Evolutionary conservation across 345 rosid species (phyloP).

Genomic region (Schrenkiella parvula): DNA sequence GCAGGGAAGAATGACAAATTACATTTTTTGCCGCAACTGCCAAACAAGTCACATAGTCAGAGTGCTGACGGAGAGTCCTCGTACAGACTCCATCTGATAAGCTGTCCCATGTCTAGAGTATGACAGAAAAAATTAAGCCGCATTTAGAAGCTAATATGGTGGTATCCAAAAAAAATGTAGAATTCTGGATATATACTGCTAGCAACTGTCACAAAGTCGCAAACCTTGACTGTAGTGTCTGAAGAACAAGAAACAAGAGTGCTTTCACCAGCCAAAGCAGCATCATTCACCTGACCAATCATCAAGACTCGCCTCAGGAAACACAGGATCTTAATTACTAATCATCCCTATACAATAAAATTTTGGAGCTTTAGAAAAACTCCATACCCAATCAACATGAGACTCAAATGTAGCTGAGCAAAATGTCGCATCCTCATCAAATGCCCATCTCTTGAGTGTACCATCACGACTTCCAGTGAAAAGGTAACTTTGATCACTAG

Average conservation of each 20-base stretch:
- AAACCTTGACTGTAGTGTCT: slow-evolving; percentile 93
- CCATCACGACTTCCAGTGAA: slow-evolving; percentile 99
- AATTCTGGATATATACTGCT: neutral
- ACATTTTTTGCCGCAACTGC: slow-evolving; percentile 91
- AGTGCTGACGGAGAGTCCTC: slow-evolving; percentile 85
- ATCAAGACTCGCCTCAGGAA: neutral
- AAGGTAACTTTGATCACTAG: slow-evolving; percentile 54
- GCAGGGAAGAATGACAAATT: slow-evolving; percentile 41
- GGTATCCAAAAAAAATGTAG: slow-evolving; percentile 1
- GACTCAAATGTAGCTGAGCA: slow-evolving; percentile 98
- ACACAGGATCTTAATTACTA: neutral
- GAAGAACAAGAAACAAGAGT: slow-evolving; percentile 95
- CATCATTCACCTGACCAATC: slow-evolving; percentile 82
- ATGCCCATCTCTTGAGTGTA: slow-evolving; percentile 87
- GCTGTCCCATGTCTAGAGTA: slow-evolving; percentile 77
- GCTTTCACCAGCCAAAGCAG: slow-evolving; percentile 68
- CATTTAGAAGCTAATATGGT: neutral
- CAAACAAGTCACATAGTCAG: slow-evolving; percentile 96
- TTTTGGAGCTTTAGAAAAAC: neutral
- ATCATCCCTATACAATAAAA: slow-evolving; percentile 9
- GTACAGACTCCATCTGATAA: slow-evolving; percentile 82
- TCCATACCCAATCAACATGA: slow-evolving; percentile 95
- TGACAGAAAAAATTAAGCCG: slow-evolving; percentile 5
- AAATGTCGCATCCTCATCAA: slow-evolving; percentile 60
- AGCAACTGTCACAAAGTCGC: slow-evolving; percentile 1